Base-by-base conservation (phyloP, 441 rosid species). In the Hura crepitans region DNA sequence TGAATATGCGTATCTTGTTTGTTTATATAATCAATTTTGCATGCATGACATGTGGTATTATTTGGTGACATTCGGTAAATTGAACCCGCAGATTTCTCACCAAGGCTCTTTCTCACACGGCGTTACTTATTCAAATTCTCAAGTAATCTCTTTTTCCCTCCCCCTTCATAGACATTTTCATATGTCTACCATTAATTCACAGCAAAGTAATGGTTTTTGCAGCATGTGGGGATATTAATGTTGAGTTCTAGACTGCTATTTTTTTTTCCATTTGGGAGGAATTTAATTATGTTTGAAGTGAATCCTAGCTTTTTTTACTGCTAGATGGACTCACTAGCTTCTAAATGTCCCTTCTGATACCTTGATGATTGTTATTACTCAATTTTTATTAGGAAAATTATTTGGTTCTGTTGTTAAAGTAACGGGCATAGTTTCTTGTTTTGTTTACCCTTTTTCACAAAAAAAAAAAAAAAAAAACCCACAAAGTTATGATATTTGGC, bases 81-180 rank as follows among this genome's bases (percentile, higher is more conserved):
- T 46, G 47, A 57, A 42, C 54, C 45, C 71, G 63, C 96, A 90
- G 89, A 79, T 87, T 49, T 76, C 90, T 77, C 88, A 87, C 75
- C 90, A 87, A 80, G 93, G 86, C 64, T 83, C 87, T 47, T 89
- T 82, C 83, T 65, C 85, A 2, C 96, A 90, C 79, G 81, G 77
- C 79, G 83, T 80, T 66, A 78, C 63, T 70, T 86, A 91, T 68
- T 80, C 84, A 14, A 87, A 81, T 81, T 81, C 98, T 80, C 97
- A 89, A 66, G 97, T 89, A 85, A 80, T 22, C 58, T 75, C 78
- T 78, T 69, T 77, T 60, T 72, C 72, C 71, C 62, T 72, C 72
- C 71, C 78, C 25, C 8, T 20, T 23, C 37, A 8, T 12, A 35
- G 23, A 31, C 50, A 9, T 51, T 51, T 27, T 69, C 83, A 22